Base-by-base conservation (phyloP, 768 basidiomycete species). In the Agaricus subrufescens region DNA sequence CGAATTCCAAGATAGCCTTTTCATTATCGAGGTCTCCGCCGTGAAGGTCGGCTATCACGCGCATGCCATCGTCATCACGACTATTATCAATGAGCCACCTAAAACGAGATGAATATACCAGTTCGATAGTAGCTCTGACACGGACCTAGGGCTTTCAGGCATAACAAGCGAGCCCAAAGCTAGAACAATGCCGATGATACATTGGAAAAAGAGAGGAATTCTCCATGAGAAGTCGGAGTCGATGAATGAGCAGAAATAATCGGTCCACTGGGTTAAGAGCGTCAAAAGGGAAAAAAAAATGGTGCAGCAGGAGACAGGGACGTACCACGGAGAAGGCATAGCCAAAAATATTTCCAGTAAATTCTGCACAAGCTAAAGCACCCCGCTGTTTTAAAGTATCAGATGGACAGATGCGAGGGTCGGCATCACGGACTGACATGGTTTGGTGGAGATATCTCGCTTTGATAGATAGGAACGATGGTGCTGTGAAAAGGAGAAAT, bases 1-100 rank as follows among this genome's bases (percentile, higher is more conserved):
- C 77, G 66, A 87, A 95, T 71, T 95, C 94, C 19, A 82, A 81
- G 50, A 77, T 71, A 0, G 93, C 91, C 19, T 75, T 63, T 4
- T 75, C 63, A 62, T 91, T 73, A 47, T 85, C 77, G n/a, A 81
- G 77, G 63, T 89, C 78, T 4, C 88, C 87, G 1, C 91, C 92
- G 60, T 93, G 89, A 37, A 96, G 69, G 63, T 93, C 91, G 10
- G 85, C 87, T 58, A 96, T 80, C 40, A 95, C 89, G 11, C 72
- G 77, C 79, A 94, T 79, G 25, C 94, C 93, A 56, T 88, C 87
- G 1, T 73, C 81, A 63, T 95, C 90, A 67, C 82, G 77, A 64
- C 89, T 89, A 12, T 82, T 86, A 63, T 95, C 91, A 62, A 96
- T 86, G 42, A 94, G 78, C 85, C 89, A 95, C 46, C 89, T 91